Percentiles rank a stretch among this genome's conserved stretches.
Conservation (phyloP, 441 rosid genomes). For the Populus hybrid region DNA sequence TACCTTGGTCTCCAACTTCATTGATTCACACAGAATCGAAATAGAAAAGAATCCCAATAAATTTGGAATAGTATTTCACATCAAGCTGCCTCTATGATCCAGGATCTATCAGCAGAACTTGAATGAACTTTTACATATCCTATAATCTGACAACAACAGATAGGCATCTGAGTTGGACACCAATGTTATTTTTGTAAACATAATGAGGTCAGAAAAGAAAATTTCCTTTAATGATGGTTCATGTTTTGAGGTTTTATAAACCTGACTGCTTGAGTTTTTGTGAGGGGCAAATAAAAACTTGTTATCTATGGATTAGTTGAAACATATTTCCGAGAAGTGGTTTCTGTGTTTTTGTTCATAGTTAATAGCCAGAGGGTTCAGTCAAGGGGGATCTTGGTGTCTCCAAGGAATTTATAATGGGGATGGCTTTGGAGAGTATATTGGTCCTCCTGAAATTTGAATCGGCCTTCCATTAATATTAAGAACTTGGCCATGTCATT, state of each 20-base stretch:
- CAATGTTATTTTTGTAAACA: neutral
- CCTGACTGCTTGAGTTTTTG: neutral
- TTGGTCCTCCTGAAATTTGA: neutral
- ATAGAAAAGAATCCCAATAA: no score
- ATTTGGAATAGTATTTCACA: neutral
- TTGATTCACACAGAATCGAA: no score
- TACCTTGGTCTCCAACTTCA: no score
- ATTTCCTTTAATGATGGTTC: neutral
- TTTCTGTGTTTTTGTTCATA: neutral
- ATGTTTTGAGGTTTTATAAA: neutral
- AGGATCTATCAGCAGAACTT: neutral
- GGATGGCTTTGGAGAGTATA: neutral
- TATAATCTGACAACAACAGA: neutral
- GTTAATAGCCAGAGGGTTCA: neutral
- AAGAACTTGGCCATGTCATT: neutral
- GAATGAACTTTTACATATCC: neutral
- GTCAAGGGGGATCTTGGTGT: neutral
- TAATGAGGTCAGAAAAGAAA: neutral
- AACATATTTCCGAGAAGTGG: neutral
- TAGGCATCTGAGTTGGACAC: neutral
- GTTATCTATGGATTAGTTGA: neutral
- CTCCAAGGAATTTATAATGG: neutral
- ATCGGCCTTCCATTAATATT: neutral
- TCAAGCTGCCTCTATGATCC: neutral
- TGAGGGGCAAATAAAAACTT: neutral